These are phyloP conservation scores for Aspergillus cavernicola DNA, from an alignment of 495 filamentous ascomycete genomes.

Conservation along the genomic window DNA sequence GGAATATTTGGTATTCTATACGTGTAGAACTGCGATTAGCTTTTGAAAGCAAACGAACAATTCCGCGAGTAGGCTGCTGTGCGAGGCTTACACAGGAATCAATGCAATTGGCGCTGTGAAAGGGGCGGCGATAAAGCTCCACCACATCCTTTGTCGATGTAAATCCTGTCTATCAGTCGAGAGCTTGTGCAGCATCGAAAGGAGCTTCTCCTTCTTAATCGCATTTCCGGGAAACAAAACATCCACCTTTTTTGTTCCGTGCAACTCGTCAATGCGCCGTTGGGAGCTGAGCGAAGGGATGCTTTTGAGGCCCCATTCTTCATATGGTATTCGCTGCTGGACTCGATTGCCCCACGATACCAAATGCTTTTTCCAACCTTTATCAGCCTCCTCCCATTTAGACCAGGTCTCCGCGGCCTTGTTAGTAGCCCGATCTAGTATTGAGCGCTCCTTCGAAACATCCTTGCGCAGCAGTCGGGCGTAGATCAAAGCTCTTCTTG, in stretches of 20 bases:
- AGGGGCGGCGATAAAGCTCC: conserved; percentile 78
- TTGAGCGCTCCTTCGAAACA: conserved; percentile 44
- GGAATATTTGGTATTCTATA: conserved; percentile 82
- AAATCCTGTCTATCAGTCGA: conserved; percentile 73
- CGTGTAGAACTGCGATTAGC: conserved; percentile 9
- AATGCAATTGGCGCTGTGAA: conserved; percentile 77
- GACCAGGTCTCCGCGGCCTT: conserved; percentile 75
- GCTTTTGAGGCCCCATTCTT: conserved; percentile 97
- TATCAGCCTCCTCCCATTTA: conserved; percentile 77
- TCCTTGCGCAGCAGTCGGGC: conserved; percentile 65
- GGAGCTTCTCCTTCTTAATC: conserved; percentile 58
- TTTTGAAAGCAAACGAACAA: neutral
- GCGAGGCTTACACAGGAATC: conserved; percentile 69
- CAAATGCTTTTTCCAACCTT: conserved; percentile 81
- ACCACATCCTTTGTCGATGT: conserved; percentile 71
- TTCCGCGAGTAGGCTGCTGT: neutral
- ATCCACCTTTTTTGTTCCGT: conserved; percentile 65
- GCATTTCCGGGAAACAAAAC: conserved; percentile 73
- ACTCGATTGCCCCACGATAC: conserved; percentile 82
- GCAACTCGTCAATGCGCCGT: conserved; percentile 55
- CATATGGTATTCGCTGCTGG: conserved; percentile 82
- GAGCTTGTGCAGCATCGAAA: conserved; percentile 57
- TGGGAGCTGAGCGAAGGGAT: conserved; percentile 78
- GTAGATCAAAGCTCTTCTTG: conserved; percentile 86
- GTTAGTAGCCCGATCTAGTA: conserved; percentile 59